phyloP scores from a whole-genome alignment of 1,284 basidiomycete species.

The Hortiboletus rubellus region DNA sequence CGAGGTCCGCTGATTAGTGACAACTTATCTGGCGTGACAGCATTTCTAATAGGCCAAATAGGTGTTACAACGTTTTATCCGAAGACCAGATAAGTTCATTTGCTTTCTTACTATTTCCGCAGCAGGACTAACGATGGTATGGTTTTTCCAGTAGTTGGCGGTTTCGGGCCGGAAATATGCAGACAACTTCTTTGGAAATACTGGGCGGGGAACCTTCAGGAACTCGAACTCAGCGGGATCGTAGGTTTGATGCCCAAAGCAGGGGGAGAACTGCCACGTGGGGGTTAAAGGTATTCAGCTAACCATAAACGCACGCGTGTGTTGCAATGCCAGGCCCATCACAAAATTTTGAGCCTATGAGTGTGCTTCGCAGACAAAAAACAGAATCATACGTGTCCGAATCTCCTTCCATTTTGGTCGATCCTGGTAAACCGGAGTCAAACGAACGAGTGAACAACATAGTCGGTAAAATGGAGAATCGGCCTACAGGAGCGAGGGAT shows the following conservation, averaged over 20 bases:
- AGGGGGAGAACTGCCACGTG: no score
- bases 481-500: slow-evolving; percentile 28
- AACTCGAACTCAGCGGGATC: no score
- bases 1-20: no score
- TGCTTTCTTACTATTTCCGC: slow-evolving; percentile 5
- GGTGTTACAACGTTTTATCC: background rate
- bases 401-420: slow-evolving; percentile 91
- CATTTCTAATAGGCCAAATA: no score
- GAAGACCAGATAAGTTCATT: background rate
- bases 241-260: no score
- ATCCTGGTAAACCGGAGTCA: slow-evolving; percentile 89
- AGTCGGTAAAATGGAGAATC: slow-evolving; percentile 3
- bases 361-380: slow-evolving; percentile 91
- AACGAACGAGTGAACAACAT: slow-evolving; percentile 11
- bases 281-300: no score
- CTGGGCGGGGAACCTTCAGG: background rate
- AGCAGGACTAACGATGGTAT: background rate
- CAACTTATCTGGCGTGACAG: no score
- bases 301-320: no score
- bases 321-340: no score
- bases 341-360: slow-evolving; percentile 29
- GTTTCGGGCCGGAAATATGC: slow-evolving; percentile 16
- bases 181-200: slow-evolving; percentile 21
- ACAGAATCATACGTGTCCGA: slow-evolving; percentile 78
- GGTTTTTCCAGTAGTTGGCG: background rate